These are phyloP conservation scores for Boletus coccyginus DNA, from an alignment of 768 basidiomycete species.

Conservation along the genomic window DNA sequence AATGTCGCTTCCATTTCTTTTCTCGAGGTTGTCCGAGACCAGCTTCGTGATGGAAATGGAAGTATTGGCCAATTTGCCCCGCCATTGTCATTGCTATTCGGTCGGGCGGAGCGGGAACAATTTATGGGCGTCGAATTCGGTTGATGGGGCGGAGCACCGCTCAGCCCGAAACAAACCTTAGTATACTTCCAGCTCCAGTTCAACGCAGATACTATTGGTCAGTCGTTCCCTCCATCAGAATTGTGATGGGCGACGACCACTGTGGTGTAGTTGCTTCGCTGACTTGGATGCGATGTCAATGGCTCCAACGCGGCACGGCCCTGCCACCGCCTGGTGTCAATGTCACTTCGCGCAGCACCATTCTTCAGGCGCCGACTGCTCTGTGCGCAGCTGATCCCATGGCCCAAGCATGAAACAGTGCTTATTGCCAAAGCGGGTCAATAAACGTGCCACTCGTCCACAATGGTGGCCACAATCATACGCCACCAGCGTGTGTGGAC, in stretches of 20 bases:
- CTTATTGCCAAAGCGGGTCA: neutral
- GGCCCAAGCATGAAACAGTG: constrained; percentile 5
- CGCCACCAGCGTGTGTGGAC: constrained; percentile 5
- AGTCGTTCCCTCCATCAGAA: constrained; percentile 5
- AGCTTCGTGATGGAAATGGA: constrained; percentile 2
- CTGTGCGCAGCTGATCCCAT: neutral
- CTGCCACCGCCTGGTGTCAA: constrained; percentile 2
- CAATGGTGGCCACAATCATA: neutral
- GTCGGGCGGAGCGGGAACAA: neutral
- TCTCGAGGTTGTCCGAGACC: neutral
- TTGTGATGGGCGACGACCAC: neutral
- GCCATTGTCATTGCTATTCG: neutral
- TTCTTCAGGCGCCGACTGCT: neutral
- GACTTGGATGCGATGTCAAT: constrained; percentile 5
- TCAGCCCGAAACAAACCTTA: neutral
- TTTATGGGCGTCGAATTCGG: neutral
- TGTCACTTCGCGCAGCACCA: neutral
- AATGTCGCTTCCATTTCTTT: constrained; percentile 2
- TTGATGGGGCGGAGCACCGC: neutral
- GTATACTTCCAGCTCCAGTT: neutral
- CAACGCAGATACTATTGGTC: neutral
- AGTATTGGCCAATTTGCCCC: neutral
- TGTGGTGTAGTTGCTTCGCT: neutral
- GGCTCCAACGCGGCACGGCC: constrained; percentile 9
- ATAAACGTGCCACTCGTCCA: constrained; percentile 3